Percentiles rank a stretch among this genome's conserved stretches.
phyloP scores from a whole-genome alignment of 1,139 yeast species.

The Arxiozyma slooffiae region DNA sequence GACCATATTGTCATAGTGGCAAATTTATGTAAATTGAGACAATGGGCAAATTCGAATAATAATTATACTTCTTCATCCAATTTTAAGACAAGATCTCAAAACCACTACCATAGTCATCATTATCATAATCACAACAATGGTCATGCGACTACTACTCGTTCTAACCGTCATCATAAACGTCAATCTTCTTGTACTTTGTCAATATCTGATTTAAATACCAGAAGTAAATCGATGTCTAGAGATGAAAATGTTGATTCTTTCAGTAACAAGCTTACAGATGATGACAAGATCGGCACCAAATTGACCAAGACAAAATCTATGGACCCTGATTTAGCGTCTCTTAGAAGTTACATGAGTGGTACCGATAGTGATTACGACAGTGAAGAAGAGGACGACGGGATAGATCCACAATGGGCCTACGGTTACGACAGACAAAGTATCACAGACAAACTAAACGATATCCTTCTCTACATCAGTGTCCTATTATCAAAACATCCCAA shows the following conservation, averaged over 20 bases:
- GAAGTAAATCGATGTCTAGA: background rate
- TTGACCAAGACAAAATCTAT: background rate
- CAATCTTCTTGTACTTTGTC: background rate
- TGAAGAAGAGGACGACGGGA: background rate
- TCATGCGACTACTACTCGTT: background rate
- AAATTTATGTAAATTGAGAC: slow-evolving; percentile 29
- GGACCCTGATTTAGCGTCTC: background rate
- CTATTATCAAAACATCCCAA: slow-evolving; percentile 39
- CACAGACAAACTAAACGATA: slow-evolving; percentile 29
- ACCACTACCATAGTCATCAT: too few species aligned
- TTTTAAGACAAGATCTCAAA: too few species aligned
- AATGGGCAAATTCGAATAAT: background rate
- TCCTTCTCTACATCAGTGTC: slow-evolving; percentile 41
- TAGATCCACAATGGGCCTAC: slow-evolving; percentile 22
- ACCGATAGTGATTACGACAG: background rate
- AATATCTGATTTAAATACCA: background rate
- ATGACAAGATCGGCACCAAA: background rate
- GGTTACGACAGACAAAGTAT: slow-evolving; percentile 26
- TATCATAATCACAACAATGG: background rate
- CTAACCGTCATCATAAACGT: background rate
- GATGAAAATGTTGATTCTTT: background rate
- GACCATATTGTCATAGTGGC: slow-evolving; percentile 54
- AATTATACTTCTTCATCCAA: background rate
- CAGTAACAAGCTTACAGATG: too few species aligned
- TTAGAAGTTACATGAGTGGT: background rate